Evolutionary conservation across 495 filamentous ascomycete species (phyloP).

Genomic region (Penicillium chermesinum): DNA sequence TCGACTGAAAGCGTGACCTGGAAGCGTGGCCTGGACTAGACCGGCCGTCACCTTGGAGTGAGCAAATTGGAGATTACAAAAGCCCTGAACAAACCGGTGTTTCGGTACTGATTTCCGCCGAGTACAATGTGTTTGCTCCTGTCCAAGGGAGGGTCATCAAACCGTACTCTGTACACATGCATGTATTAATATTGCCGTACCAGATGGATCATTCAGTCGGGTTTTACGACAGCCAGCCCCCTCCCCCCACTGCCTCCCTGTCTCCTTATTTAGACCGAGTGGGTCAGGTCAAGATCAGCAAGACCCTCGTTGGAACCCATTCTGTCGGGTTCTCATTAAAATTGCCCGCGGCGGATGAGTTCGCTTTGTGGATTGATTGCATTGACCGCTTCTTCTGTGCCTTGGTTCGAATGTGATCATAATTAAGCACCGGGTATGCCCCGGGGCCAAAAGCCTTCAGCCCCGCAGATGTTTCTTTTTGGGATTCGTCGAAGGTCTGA

Average conservation of each 20-base stretch:
- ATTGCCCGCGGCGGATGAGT: not conserved
- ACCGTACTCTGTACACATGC: slow-evolving; percentile 15
- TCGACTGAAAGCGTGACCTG: too few relatives aligned
- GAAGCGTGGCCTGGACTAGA: too few relatives aligned
- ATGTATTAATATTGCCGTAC: slow-evolving; percentile 6
- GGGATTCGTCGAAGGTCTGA: too few relatives aligned
- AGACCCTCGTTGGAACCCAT: slow-evolving; percentile 22
- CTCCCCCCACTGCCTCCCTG: slow-evolving; percentile 1
- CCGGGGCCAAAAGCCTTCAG: too few relatives aligned
- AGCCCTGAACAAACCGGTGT: too few relatives aligned
- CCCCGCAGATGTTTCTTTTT: too few relatives aligned
- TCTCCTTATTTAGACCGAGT: slow-evolving; percentile 14
- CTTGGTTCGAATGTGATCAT: not conserved
- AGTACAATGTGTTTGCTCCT: not conserved
- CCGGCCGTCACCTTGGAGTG: too few relatives aligned
- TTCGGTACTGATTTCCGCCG: too few relatives aligned
- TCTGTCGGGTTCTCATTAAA: slow-evolving; percentile 14
- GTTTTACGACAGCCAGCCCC: slow-evolving; percentile 13
- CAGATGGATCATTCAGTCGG: slow-evolving; percentile 18
- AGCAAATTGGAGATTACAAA: slow-evolving; percentile 11
- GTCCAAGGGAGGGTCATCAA: not conserved
- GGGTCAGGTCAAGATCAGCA: slow-evolving; percentile 21
- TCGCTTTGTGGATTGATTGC: slow-evolving; percentile 12
- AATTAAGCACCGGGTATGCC: too few relatives aligned
- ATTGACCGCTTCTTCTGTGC: slow-evolving; percentile 24